Evolutionary conservation across 139 green algal species (phyloP), one percentile per base, ranked within the genome.

Genomic region (Volvox africanus): DNA sequence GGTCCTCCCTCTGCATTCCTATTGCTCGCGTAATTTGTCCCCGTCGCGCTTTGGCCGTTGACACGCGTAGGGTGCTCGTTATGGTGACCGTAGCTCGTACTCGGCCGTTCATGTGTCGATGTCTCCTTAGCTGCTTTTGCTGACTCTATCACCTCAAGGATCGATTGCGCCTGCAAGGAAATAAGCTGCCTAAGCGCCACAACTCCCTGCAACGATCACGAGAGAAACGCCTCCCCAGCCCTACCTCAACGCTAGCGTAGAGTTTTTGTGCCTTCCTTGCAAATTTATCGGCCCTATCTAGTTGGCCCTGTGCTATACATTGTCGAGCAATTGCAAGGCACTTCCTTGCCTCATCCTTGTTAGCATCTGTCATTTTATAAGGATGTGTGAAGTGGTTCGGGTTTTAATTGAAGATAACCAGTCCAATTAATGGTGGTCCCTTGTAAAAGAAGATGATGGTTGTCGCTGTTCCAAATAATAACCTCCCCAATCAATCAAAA

Each of bases 281-380:
- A 79, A 89, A 93, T n/a, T 86, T 89, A 12, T 93, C 85, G 18
- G 91, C 91, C 36, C 88, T 91, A 1, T 73, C 80, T 3, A 93
- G 22, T 14, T 93, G 80, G 16, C 55, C 71, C 0, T 37, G 1
- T 3, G 13, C 30, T 1, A 93, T 61, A 22, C 33, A 55, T 18
- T 79, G 67, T n/a, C 80, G 50, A 24, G 91, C 91, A 33, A 91
- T 77, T 0, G 32, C 61, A 0, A 93, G 18, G 28, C 91, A 93
- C 61, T 91, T 88, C 19, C 35, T 44, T 24, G 89, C 71, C n/a
- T 89, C 89, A 16, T 92, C 89, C 24, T 71, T 80, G 61, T 92
- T 92, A 18, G 89, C 89, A 21, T 88, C 82, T 1, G 82, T 88
- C 82, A 88, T 88, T 21, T 28, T 82, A 11, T 33, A n/a, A n/a